Conservation (phyloP, 140 eudicot species). For the Erigeron philadelphicus region DNA sequence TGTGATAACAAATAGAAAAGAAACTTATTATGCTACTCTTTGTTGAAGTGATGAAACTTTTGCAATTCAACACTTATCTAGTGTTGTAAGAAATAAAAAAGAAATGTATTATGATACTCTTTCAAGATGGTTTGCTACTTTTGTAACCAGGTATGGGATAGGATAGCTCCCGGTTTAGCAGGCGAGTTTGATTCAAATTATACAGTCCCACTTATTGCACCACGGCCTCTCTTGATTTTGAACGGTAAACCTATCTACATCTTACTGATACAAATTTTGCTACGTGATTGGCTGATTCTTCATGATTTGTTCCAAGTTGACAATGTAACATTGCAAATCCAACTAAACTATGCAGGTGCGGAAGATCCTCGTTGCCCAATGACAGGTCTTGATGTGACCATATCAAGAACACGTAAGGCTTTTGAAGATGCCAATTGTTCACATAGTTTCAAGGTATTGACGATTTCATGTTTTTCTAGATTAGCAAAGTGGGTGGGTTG, state of each 20-base stretch:
- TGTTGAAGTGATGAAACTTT: neutral
- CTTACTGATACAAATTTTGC: neutral
- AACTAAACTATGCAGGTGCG: conserved; percentile 43
- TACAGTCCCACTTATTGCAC: conserved; percentile 73
- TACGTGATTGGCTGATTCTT: neutral
- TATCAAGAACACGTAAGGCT: conserved; percentile 34
- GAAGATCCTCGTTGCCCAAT: conserved; percentile 85
- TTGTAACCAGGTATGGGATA: conserved; percentile 73
- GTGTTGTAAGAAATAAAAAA: neutral
- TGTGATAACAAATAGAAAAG: neutral
- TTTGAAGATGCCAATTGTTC: conserved; percentile 43
- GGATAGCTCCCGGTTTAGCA: conserved; percentile 87
- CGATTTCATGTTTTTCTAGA: conserved; percentile 2
- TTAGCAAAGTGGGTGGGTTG: conserved; percentile 2
- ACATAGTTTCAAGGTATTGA: conserved; percentile 58
- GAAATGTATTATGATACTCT: neutral
- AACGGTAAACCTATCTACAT: conserved; percentile 45
- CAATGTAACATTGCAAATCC: conserved; percentile 8
- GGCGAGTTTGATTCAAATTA: conserved; percentile 64
- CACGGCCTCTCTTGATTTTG: conserved; percentile 74
- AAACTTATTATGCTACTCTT: neutral
- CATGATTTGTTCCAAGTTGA: conserved; percentile 4
- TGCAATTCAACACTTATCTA: too few relatives aligned
- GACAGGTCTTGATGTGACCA: conserved; percentile 59
- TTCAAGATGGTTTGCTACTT: neutral